Percentiles rank a stretch among this genome's conserved stretches.
These are phyloP conservation scores for Hericium erinaceus DNA, from an alignment of 768 basidiomycete species.

Conservation along the genomic window DNA sequence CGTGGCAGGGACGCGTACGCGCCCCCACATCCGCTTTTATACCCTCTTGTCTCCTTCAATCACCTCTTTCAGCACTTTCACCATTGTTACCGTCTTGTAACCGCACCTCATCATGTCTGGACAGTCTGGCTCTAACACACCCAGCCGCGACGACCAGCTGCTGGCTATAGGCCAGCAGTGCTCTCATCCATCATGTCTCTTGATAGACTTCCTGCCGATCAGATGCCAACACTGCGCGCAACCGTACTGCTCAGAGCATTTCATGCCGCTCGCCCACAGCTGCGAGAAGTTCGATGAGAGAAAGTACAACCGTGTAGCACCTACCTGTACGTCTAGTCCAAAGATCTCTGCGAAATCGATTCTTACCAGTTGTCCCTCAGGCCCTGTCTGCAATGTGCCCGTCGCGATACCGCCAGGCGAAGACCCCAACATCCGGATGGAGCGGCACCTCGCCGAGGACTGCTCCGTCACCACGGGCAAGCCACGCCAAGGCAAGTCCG, in stretches of 20 bases:
- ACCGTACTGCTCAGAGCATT: slow-evolving; percentile 74
- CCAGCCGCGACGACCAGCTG: slow-evolving; percentile 43
- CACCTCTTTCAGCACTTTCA: not conserved
- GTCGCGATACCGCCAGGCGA: slow-evolving; percentile 69
- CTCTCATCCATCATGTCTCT: slow-evolving; percentile 50
- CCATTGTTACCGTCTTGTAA: not conserved
- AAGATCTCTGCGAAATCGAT: not conserved
- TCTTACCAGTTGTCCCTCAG: slow-evolving; percentile 22
- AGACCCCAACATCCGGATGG: slow-evolving; percentile 78
- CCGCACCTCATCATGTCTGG: slow-evolving; percentile 18
- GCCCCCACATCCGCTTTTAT: slow-evolving; percentile 7
- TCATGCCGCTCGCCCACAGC: slow-evolving; percentile 54
- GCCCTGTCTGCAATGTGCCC: slow-evolving; percentile 69
- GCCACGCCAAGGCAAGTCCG: slow-evolving; percentile 34
- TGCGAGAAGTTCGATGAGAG: slow-evolving; percentile 65
- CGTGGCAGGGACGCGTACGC: slow-evolving; percentile 14
- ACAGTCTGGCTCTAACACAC: slow-evolving; percentile 20
- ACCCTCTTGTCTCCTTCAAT: slow-evolving; percentile 4
- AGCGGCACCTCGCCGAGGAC: slow-evolving; percentile 55
- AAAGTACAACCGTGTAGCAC: slow-evolving; percentile 67
- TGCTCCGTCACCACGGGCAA: slow-evolving; percentile 66
- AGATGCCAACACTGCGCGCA: slow-evolving; percentile 73
- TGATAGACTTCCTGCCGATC: slow-evolving; percentile 81
- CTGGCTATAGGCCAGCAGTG: slow-evolving; percentile 67
- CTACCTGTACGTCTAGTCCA: slow-evolving; percentile 44